Percentiles rank a stretch among this genome's conserved stretches.
These are phyloP conservation scores for Malassezia slooffiae DNA, from an alignment of 1,284 basidiomycete species.

Conservation along the genomic window DNA sequence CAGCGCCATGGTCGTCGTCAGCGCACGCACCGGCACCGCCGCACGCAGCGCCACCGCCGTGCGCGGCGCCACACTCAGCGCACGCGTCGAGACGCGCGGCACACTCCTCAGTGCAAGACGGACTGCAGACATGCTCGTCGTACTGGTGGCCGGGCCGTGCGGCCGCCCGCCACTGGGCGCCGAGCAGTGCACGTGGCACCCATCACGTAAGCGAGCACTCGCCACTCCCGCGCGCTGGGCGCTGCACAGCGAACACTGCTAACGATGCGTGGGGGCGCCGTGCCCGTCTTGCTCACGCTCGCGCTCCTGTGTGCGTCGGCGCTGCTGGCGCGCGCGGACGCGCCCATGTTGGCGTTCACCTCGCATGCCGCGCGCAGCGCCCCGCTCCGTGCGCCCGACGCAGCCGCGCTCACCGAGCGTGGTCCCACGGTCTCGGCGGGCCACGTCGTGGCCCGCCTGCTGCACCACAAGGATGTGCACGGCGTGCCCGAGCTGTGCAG, in stretches of 20 bases:
- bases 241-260: too few species aligned
- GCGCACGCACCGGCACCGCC: not conserved
- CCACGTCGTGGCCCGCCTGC: slow-evolving; percentile 4
- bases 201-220: too few species aligned
- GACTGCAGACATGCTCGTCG: slow-evolving; percentile 7
- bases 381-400: slow-evolving; percentile 3
- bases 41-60: not conserved
- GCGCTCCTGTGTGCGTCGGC: slow-evolving; percentile 4
- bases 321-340: not conserved
- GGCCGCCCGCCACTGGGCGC: not conserved
- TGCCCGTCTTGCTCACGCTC: not conserved
- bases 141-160: not conserved
- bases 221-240: too few species aligned
- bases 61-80: not conserved
- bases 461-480: slow-evolving; percentile 1
- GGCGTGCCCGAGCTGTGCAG: slow-evolving; percentile 9
- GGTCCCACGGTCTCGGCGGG: slow-evolving; percentile 1
- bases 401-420: not conserved
- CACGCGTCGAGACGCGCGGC: not conserved
- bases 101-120: slow-evolving; percentile 3
- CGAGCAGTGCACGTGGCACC: too few species aligned
- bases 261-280: too few species aligned
- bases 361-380: slow-evolving; percentile 2
- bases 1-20: slow-evolving; percentile 11
- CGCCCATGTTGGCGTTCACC: slow-evolving; percentile 9